phyloP scores from a whole-genome alignment of 306 rosid genomes.

The Cyamopsis tetragonoloba region DNA sequence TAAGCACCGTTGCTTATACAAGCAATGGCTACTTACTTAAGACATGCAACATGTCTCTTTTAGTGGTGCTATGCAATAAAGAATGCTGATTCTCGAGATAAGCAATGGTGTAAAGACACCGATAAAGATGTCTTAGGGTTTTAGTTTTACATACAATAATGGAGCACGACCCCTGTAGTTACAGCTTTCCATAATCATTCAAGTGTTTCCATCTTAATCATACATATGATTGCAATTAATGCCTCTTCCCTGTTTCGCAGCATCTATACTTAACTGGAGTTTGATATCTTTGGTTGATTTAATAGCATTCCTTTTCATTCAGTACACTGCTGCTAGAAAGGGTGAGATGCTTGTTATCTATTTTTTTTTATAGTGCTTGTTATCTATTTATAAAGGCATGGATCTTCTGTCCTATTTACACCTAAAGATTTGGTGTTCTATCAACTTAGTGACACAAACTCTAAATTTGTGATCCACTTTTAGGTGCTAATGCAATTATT shows the following conservation, averaged over 20 bases:
- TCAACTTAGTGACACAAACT: not conserved
- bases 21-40: too few species aligned
- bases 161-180: not conserved
- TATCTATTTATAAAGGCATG: not conserved
- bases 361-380: too few species aligned
- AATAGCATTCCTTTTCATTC: slow-evolving; percentile 39
- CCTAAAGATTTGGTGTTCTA: not conserved
- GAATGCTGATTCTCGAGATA: too few species aligned
- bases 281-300: slow-evolving; percentile 42
- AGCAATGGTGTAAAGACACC: too few species aligned
- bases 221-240: not conserved
- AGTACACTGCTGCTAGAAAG: slow-evolving; percentile 35
- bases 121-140: too few species aligned
- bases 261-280: slow-evolving; percentile 42
- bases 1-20: too few species aligned
- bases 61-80: too few species aligned
- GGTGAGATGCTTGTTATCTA: slow-evolving; percentile 35
- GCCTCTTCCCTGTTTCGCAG: slow-evolving; percentile 29
- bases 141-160: not conserved
- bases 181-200: not conserved
- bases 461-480: not conserved
- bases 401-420: not conserved
- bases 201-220: not conserved
- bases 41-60: too few species aligned
- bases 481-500: not conserved